Conservation (phyloP, 176 grass and related monocot genomes). For the Hsuehochloa calcarea region DNA sequence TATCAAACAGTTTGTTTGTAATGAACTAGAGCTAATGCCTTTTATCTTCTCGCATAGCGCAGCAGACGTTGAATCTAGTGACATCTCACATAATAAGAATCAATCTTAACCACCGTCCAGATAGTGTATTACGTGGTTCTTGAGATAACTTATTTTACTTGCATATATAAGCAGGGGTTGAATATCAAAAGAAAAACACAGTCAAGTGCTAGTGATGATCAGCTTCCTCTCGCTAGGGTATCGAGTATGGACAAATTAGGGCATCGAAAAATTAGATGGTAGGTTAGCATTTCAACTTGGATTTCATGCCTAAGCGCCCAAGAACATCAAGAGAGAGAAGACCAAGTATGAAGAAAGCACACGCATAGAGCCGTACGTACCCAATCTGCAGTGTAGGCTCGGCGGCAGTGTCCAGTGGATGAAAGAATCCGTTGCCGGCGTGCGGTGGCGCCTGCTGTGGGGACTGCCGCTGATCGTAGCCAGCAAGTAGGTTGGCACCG, state of each 20-base stretch:
- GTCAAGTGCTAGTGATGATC: neutral
- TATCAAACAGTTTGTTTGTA: no score
- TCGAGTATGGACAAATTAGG: neutral
- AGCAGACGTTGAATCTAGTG: no score
- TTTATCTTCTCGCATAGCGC: no score
- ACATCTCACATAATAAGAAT: neutral
- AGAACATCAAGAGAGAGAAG: neutral
- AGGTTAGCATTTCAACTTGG: neutral
- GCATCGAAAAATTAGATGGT: neutral
- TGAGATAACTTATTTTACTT: neutral
- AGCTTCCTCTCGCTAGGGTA: neutral
- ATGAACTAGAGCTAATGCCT: no score
- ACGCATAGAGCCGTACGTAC: conserved; percentile 10
- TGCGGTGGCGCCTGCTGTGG: conserved; percentile 52
- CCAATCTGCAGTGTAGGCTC: conserved; percentile 90
- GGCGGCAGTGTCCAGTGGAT: conserved; percentile 55
- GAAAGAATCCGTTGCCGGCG: conserved; percentile 70
- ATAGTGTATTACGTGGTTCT: neutral
- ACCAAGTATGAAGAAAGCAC: neutral
- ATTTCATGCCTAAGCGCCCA: neutral
- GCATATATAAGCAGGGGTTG: no score
- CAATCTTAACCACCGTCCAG: neutral
- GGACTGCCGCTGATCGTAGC: conserved; percentile 61
- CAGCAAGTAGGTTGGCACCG: conserved; percentile 41
- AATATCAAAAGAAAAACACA: neutral